These are phyloP conservation scores for Clonostachys solani DNA, from an alignment of 2,329 filamentous ascomycete genomes.

Conservation along the genomic window DNA sequence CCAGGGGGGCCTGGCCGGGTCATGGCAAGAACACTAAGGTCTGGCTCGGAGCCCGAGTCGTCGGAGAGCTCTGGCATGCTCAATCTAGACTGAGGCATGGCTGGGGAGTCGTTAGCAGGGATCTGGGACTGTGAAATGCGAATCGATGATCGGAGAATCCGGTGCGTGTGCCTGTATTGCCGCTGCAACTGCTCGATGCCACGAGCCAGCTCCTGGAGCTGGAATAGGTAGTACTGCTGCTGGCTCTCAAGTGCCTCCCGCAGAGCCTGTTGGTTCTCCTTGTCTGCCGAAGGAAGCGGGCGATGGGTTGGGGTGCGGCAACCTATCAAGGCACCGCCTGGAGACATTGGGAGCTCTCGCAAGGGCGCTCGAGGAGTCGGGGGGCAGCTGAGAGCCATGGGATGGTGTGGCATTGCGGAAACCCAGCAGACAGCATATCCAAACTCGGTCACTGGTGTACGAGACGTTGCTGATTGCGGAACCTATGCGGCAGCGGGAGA, in stretches of 20 bases:
- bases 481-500: too few species aligned
- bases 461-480: too few species aligned
- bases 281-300: conserved; percentile 15
- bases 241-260: conserved; percentile 8
- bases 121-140: background rate
- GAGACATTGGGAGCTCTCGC: conserved; percentile 14
- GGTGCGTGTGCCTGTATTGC: background rate
- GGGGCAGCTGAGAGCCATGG: too few species aligned
- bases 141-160: background rate
- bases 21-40: conserved; percentile 28
- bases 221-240: conserved; percentile 4
- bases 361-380: conserved; percentile 15
- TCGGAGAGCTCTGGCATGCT: conserved; percentile 28
- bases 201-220: conserved; percentile 4
- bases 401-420: too few species aligned
- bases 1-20: background rate
- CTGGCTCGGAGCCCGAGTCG: conserved; percentile 28
- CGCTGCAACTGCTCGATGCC: background rate
- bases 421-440: too few species aligned
- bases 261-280: conserved; percentile 17
- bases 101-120: background rate
- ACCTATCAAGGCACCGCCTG: conserved; percentile 11
- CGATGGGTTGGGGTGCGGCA: conserved; percentile 11
- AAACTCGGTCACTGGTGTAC: too few species aligned
- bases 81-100: conserved; percentile 19